Base-by-base conservation (phyloP, 2,329 filamentous ascomycete species). In the Phoma sp. region DNA sequence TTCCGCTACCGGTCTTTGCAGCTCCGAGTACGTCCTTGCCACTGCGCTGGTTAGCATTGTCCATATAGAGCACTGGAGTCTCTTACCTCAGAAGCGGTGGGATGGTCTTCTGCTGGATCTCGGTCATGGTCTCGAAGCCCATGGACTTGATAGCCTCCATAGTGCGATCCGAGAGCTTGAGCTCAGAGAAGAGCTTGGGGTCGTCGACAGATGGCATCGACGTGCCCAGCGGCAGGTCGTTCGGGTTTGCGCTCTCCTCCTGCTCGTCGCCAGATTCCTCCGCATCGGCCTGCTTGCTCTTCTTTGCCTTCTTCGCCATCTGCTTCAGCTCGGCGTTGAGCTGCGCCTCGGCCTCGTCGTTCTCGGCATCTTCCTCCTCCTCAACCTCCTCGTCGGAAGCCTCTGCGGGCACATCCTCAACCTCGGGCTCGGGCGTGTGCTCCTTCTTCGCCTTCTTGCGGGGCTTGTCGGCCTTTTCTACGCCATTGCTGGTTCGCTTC, bases 81-180 rank as follows among this genome's bases (percentile, higher is more conserved):
- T 26, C 32, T 25, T 53, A 64, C 61, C 93, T 92, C 55, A 98
- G 81, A 39, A 96, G 81, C 17, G 93, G 92, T 4, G 93, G 93
- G 50, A 98, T 96, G 11, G 89, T 89, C 71, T 90, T 84, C 66
- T 87, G 85, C 76, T 98, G 95, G 64, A 98, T 97, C 74, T 95
- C 91, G 1, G 95, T 98, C 93, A 99, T 97, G 73, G 84, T 93
- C 69, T 90, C 88, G 73, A 98, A 97, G 12, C 90, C 90, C 93
- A 99, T 98, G 60, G 90, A 91, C 53, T 87, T 78, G 65, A 97
- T 92, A 7, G 92, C 93, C 78, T 89, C 87, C 83, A 93, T 89
- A 0, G 92, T 97, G 77, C 91, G 92, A 20, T 93, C 89, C 1
- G 91, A 95, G 10, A 99, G 83, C 48, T 90, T 90, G 59, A 99